Base-by-base conservation (phyloP, 164 flowering plant genomes). In the Paratinospora sagittata region DNA sequence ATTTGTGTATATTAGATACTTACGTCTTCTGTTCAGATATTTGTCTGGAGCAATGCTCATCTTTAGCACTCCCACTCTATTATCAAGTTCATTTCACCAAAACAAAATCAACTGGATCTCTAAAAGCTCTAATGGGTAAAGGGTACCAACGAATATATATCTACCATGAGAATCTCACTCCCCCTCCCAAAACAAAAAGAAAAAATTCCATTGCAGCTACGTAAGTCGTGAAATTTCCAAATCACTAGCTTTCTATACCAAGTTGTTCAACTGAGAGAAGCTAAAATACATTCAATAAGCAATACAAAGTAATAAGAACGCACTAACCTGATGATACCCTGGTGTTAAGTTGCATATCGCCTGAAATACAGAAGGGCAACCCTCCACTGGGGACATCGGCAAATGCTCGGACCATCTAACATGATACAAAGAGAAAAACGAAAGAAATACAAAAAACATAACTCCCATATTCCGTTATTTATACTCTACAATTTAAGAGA, bases 381-480 rank as follows among this genome's bases (percentile, higher is more conserved):
- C 98, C 80, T 93, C 97, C 72, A 91, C 84, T 0, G 93, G 97
- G 23, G 95, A 84, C 98, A 93, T 91, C 43, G 82, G 85, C 74
- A 85, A 72, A 52, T 83, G 86, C 63, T 86, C 86, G 12, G 88
- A 75, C 98, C 98, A 93, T 86, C 98, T 93, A 75, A 12, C 24
- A 55, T 9, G 24, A 19, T n/a, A 0, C 21, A 55, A n/a, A 13
- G 61, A 8, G 2, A 19, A 19, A 16, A n/a, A 19, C 19, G n/a
- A 55, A 55, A 30, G 34, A 30, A 55, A 19, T 30, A 30, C 34
- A 30, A 30, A 8, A 55, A 55, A 52, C 34, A 30, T 30, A 55
- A 55, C 61, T 19, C 61, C 24, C 61, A n/a, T 21, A 55, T 19
- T 36, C 67, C 9, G 71, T 70, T 27, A 62, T 14, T 67, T 34